Evolutionary conservation across 2,329 filamentous ascomycete genomes (phyloP).

Genomic region (Fusarium zealandicum): DNA sequence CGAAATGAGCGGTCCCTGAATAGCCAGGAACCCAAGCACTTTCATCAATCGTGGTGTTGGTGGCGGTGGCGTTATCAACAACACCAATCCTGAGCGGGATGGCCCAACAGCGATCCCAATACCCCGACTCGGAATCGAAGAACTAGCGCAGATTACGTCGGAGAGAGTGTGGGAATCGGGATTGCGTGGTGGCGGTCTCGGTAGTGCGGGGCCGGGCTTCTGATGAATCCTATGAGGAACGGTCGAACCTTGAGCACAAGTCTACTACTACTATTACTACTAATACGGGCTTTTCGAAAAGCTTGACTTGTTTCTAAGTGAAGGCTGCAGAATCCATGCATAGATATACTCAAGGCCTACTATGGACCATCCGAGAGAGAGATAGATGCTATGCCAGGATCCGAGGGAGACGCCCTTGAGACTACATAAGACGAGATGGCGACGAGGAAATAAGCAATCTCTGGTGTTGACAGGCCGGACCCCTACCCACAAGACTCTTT

Average conservation of each 20-base stretch:
- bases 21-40: conserved; percentile 1
- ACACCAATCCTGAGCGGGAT: conserved; percentile 22
- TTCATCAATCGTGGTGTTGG: conserved; percentile 6
- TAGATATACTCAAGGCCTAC: background rate
- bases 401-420: conserved; percentile 1
- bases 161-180: conserved; percentile 7
- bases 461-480: conserved; percentile 26
- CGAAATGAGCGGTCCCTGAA: conserved; percentile 15
- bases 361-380: background rate
- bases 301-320: background rate
- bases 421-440: conserved; percentile 29
- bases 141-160: conserved; percentile 7
- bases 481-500: conserved; percentile 26
- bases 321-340: background rate
- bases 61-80: conserved; percentile 13
- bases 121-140: conserved; percentile 2
- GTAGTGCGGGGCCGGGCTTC: conserved; percentile 13
- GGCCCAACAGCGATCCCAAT: conserved; percentile 17
- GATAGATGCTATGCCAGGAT: background rate
- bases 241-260: conserved; percentile 4
- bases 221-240: conserved; percentile 9
- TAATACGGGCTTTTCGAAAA: background rate
- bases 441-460: conserved; percentile 33
- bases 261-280: no score
- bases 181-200: conserved; percentile 24